These are phyloP conservation scores for Calonectria fujianensis DNA, from an alignment of 2,329 filamentous ascomycete genomes.

Conservation along the genomic window DNA sequence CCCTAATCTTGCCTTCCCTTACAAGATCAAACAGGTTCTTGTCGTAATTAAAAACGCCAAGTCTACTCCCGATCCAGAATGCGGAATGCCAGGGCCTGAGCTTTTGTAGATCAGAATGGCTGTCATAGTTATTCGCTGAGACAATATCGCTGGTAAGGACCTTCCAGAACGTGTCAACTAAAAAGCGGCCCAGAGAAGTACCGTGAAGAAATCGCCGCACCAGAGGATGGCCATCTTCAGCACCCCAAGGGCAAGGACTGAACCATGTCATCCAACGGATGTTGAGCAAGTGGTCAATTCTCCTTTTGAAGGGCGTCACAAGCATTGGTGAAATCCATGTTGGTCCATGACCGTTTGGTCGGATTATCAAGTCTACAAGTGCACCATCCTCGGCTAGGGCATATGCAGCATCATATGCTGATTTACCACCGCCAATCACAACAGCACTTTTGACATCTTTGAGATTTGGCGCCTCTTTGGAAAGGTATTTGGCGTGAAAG, in stretches of 20 bases:
- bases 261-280: slow-evolving; percentile 78
- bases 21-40: slow-evolving; percentile 71
- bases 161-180: slow-evolving; percentile 71
- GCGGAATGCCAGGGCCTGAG: slow-evolving; percentile 64
- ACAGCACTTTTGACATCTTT: slow-evolving; percentile 60
- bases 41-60: slow-evolving; percentile 73
- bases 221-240: slow-evolving; percentile 69
- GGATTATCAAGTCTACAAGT: slow-evolving; percentile 71
- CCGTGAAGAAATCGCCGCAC: slow-evolving; percentile 69
- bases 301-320: slow-evolving; percentile 77
- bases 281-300: slow-evolving; percentile 73
- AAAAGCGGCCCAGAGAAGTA: slow-evolving; percentile 67
- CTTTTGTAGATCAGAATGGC: slow-evolving; percentile 62
- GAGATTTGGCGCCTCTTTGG: slow-evolving; percentile 57
- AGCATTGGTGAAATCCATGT: slow-evolving; percentile 72
- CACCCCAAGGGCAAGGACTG: slow-evolving; percentile 79
- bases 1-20: slow-evolving; percentile 65
- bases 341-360: slow-evolving; percentile 70
- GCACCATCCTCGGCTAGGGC: slow-evolving; percentile 68
- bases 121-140: slow-evolving; percentile 66
- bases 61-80: slow-evolving; percentile 69
- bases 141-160: slow-evolving; percentile 68
- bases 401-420: slow-evolving; percentile 75
- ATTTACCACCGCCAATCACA: slow-evolving; percentile 75
- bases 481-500: slow-evolving; percentile 67